Conservation (phyloP, 2,329 filamentous ascomycete species). For the Zymoseptoria ardabiliae region DNA sequence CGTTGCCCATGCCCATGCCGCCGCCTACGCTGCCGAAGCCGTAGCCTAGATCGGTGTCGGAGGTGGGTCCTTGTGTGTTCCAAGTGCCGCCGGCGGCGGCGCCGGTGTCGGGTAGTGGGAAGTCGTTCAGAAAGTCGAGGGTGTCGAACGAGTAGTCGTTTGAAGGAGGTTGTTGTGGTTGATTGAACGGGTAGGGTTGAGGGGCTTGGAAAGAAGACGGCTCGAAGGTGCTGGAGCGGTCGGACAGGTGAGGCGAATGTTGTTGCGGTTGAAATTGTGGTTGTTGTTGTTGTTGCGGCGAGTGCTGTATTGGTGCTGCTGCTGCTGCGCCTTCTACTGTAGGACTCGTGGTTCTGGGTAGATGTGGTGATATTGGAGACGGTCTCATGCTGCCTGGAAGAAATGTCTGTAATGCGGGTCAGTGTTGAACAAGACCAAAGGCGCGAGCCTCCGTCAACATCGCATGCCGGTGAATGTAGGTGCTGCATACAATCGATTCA, state of each 20-base stretch:
- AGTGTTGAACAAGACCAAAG: background rate
- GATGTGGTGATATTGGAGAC: constrained; percentile 11
- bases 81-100: constrained; percentile 11
- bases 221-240: constrained; percentile 18
- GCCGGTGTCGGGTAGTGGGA: constrained; percentile 39
- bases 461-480: background rate
- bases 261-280: constrained; percentile 2
- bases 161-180: constrained; percentile 2
- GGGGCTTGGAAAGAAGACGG: constrained; percentile 1
- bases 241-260: constrained; percentile 25
- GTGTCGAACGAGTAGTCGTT: constrained; percentile 34
- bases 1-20: constrained; percentile 44
- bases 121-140: constrained; percentile 49
- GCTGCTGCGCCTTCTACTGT: constrained; percentile 9
- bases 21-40: constrained; percentile 13
- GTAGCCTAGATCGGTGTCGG: constrained; percentile 1
- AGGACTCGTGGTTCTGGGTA: constrained; percentile 13
- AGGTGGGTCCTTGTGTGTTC: too few species aligned
- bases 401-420: constrained; percentile 2
- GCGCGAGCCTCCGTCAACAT: background rate
- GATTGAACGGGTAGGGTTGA: constrained; percentile 2
- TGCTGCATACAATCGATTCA: background rate
- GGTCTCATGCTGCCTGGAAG: constrained; percentile 19
- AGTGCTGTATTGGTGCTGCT: background rate
- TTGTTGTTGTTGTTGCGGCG: background rate